phyloP scores from a whole-genome alignment of 495 filamentous ascomycete species.

The Aspergillus coremiiformis region DNA sequence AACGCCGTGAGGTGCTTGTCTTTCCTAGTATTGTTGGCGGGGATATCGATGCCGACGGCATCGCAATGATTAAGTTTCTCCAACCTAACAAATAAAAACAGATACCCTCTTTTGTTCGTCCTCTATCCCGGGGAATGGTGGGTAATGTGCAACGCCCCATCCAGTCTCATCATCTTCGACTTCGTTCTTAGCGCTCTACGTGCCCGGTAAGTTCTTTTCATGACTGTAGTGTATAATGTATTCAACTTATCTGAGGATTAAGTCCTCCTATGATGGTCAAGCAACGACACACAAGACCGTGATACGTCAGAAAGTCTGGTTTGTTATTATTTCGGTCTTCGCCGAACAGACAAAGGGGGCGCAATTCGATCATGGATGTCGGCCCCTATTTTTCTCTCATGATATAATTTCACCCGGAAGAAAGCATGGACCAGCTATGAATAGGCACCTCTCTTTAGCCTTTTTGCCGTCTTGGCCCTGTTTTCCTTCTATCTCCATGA shows the following conservation, averaged over 20 bases:
- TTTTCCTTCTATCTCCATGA: not conserved
- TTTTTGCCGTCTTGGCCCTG: too few species aligned
- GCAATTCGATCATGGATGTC: too few species aligned
- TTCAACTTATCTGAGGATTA: constrained; percentile 21
- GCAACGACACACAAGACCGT: constrained; percentile 57
- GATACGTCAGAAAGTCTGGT: not conserved
- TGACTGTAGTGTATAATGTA: too few species aligned
- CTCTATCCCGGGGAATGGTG: constrained; percentile 49
- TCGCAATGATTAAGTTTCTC: constrained; percentile 42
- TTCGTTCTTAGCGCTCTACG: constrained; percentile 56
- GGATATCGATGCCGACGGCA: constrained; percentile 21
- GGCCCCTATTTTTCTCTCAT: too few species aligned
- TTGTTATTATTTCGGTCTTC: too few species aligned
- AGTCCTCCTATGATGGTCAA: constrained; percentile 73
- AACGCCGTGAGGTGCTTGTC: constrained; percentile 47
- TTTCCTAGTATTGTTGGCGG: constrained; percentile 36
- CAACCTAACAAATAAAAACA: too few species aligned
- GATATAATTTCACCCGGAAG: too few species aligned
- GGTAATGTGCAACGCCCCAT: constrained; percentile 38
- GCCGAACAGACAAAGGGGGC: too few species aligned
- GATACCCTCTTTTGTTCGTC: constrained; percentile 46
- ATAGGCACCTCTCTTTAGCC: too few species aligned
- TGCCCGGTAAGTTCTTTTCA: constrained; percentile 68
- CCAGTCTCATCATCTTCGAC: constrained; percentile 21
- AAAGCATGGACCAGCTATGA: too few species aligned